Percentiles rank a stretch among this genome's conserved stretches.
Evolutionary conservation across 495 filamentous ascomycete genomes (phyloP).

Genomic region (Talaromyces ruber): DNA sequence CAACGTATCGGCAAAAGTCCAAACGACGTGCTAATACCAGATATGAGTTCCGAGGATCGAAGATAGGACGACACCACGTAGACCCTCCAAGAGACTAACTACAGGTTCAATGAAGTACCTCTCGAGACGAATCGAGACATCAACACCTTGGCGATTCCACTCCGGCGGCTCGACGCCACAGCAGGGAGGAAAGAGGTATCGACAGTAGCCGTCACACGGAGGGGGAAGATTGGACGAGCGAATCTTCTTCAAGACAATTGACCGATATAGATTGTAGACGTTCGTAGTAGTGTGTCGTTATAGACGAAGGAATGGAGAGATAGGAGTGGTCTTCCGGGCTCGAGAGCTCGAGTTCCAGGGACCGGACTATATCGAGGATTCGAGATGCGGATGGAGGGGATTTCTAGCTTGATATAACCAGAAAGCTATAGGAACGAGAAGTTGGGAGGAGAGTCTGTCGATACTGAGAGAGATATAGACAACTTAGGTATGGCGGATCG

Average conservation of each 20-base stretch:
- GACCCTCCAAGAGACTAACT: constrained; percentile 7
- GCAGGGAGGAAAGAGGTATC: constrained; percentile 19
- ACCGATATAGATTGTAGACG: neutral
- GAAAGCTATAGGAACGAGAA: neutral
- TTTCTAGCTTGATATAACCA: neutral
- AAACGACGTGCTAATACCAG: constrained; percentile 12
- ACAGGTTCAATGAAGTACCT: constrained; percentile 9
- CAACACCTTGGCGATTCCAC: constrained; percentile 3
- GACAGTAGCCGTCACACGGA: constrained; percentile 11
- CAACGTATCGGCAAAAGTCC: neutral
- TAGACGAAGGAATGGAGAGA: constrained; percentile 13
- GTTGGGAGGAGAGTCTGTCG: neutral
- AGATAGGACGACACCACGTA: constrained; percentile 11
- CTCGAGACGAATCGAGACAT: constrained; percentile 8
- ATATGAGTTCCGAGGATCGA: constrained; percentile 13
- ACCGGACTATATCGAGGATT: constrained; percentile 1
- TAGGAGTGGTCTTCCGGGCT: constrained; percentile 2
- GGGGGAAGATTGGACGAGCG: constrained; percentile 12
- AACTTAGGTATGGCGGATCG: constrained; percentile 20
- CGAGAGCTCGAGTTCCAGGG: constrained; percentile 16
- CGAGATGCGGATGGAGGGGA: neutral
- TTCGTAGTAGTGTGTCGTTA: neutral
- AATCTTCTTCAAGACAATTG: constrained; percentile 10
- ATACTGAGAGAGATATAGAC: neutral
- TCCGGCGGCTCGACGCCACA: constrained; percentile 10